Evolutionary conservation across 768 basidiomycete genomes (phyloP), one percentile per base, ranked within the genome.

Genomic region (Suillus tomentosus): DNA sequence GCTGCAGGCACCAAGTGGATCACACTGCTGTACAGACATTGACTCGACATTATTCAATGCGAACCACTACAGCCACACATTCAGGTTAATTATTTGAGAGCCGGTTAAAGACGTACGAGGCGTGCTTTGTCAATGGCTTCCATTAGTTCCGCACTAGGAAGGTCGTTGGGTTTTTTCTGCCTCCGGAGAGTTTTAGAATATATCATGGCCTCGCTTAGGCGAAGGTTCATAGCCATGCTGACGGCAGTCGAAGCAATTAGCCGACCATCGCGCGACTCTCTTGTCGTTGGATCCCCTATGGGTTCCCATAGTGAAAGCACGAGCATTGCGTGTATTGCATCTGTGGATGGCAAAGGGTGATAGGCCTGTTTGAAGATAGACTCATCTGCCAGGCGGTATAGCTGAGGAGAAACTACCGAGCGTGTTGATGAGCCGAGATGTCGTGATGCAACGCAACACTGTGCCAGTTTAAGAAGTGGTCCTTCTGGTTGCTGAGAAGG

Each of bases 191-290:
- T 69, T 40, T 65, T 69, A 24, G 70, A 74, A 60, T 77, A 73
- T 24, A 73, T 66, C 63, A 79, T 76, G 9, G 77, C 79, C 57
- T 76, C 71, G 56, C 76, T 74, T 5, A 82, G 71, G 34, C 76
- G 77, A 58, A 84, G 67, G 66, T 80, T 81, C 69, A 79, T 81
- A 24, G 81, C 81, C 79, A 82, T 82, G 56, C 76, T 79, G 34
- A 83, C 77, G 14, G 83, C 83, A 2, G 74, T 74, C 17, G 80
- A 72, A 10, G 75, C 79, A 43, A 79, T 74, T 50, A 81, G 61
- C 47, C 80, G 77, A 34, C 75, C 79, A 36, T 83, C 82, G 5
- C 77, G 76, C 47, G 71, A 73, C 61, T 72, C 70, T 58, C 68
- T 73, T 10, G 69, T 66, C 42, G 74, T 61, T 47, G 73, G 61